phyloP scores from a whole-genome alignment of 1,139 yeast species.

The Pichia sp. region DNA sequence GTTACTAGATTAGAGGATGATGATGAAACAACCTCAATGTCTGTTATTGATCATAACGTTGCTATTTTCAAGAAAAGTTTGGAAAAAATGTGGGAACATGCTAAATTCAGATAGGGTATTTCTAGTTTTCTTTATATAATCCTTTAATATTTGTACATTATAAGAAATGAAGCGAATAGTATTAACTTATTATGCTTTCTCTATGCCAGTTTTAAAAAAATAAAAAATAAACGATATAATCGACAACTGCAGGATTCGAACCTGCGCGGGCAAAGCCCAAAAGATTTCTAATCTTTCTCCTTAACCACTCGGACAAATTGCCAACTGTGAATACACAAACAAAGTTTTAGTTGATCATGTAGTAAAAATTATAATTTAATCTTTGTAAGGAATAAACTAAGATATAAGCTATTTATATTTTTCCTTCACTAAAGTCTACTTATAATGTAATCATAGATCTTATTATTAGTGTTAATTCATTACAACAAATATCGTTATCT shows the following conservation, averaged over 20 bases:
- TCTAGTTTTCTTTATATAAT: not conserved
- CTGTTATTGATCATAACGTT: constrained; percentile 85
- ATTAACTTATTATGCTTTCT: too few species aligned
- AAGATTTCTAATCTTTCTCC: constrained; percentile 38
- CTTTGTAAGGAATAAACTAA: too few species aligned
- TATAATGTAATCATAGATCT: too few species aligned
- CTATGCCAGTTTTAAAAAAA: too few species aligned
- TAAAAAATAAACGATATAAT: constrained; percentile 2
- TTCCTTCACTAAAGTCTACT: too few species aligned
- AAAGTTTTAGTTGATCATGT: too few species aligned
- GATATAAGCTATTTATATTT: too few species aligned
- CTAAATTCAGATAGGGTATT: constrained; percentile 3
- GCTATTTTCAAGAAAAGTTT: constrained; percentile 73
- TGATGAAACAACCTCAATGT: constrained; percentile 38
- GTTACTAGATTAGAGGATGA: constrained; percentile 62
- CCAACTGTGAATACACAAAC: too few species aligned
- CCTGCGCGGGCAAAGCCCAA: constrained; percentile 38
- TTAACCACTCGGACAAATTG: constrained; percentile 36
- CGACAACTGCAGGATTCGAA: constrained; percentile 37
- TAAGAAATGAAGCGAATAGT: too few species aligned
- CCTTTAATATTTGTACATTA: not conserved
- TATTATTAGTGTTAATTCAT: too few species aligned
- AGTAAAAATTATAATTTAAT: too few species aligned
- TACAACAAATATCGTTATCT: too few species aligned
- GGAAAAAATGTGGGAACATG: constrained; percentile 61